Evolutionary conservation across 2,329 filamentous ascomycete species (phyloP), one percentile per base, ranked within the genome.

Genomic region (Albifimbria verrucaria): DNA sequence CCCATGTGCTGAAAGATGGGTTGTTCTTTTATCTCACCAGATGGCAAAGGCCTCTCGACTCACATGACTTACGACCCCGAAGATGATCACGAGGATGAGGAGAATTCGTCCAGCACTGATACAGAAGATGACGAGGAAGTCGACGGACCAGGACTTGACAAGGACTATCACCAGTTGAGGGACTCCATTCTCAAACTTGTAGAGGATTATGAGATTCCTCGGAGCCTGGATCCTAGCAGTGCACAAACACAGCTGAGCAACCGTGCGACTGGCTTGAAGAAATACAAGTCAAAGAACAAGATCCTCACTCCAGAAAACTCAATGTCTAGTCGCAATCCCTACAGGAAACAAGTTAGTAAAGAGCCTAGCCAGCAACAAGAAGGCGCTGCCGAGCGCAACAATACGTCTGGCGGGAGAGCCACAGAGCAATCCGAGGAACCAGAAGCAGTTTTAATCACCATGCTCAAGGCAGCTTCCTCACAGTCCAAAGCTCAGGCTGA

Each of bases 1-100:
- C 62, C 90, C 90, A 9, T 93, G 89, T 56, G 86, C 87, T 1
- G 91, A 95, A 70, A 80, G 87, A 52, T 96, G 91, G 91, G 82
- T 88, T 4, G 86, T 94, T 7, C 74, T 95, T 93, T 92, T 62
- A 83, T 95, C 52, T 88, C 88, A 1, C 72, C 83, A 1, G 85
- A 92, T 67, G 89, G 90, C 26, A 85, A 83, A 62, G 78, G 78
- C 49, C 74, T 95, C 41, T 87, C 85, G 7, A 81, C 85, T 3
- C 80, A 86, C 45, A 89, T 91, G 86, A 85, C 79, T 36, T 90
- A 89, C 68, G 89, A 85, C 55, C 79, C 80, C 2, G 83, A 88
- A 55, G 81, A 86, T 45, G 82, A 88, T 36, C 70, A 76, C 2
- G 86, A 88, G 25, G 85, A 89, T 17, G 85, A 90, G 26, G 80